These are phyloP conservation scores for Wickerhamomyces silvicola DNA, from an alignment of 805 yeast genomes.

Conservation along the genomic window DNA sequence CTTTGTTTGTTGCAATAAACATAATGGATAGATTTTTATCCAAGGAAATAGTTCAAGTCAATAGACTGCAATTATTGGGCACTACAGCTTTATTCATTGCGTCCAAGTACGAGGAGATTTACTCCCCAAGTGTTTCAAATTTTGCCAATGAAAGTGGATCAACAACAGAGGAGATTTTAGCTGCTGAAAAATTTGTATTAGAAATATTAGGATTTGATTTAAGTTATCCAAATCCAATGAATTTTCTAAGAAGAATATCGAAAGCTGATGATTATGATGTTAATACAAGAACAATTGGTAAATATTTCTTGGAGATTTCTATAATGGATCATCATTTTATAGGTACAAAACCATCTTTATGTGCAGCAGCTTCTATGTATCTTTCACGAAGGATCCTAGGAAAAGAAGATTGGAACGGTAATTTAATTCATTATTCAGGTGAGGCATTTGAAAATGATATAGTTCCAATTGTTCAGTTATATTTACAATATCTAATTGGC, in stretches of 20 bases:
- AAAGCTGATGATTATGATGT: conserved; percentile 93
- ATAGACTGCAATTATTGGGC: conserved; percentile 78
- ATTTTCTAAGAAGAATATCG: conserved; percentile 82
- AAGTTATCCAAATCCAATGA: conserved; percentile 89
- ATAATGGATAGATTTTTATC: conserved; percentile 84
- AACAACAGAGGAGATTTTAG: conserved; percentile 75
- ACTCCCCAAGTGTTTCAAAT: conserved; percentile 79
- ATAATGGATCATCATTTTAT: conserved; percentile 74
- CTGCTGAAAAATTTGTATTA: conserved; percentile 77
- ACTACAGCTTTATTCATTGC: conserved; percentile 84
- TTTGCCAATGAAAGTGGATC: conserved; percentile 82
- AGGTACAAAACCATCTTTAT: conserved; percentile 70
- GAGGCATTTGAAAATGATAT: conserved; percentile 74
- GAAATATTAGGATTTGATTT: conserved; percentile 70
- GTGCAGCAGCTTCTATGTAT: conserved; percentile 89
- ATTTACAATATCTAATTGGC: conserved; percentile 67
- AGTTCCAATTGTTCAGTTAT: conserved; percentile 63
- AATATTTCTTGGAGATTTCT: conserved; percentile 76
- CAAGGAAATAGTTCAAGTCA: conserved; percentile 68
- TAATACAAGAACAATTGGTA: conserved; percentile 84
- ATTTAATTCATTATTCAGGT: conserved; percentile 85
- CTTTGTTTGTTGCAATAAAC: conserved; percentile 77
- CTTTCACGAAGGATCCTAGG: conserved; percentile 73
- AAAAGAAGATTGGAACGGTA: conserved; percentile 72
- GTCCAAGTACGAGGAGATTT: conserved; percentile 90